Evolutionary conservation across 345 rosid genomes (phyloP).

Genomic region (Gossypium australe): DNA sequence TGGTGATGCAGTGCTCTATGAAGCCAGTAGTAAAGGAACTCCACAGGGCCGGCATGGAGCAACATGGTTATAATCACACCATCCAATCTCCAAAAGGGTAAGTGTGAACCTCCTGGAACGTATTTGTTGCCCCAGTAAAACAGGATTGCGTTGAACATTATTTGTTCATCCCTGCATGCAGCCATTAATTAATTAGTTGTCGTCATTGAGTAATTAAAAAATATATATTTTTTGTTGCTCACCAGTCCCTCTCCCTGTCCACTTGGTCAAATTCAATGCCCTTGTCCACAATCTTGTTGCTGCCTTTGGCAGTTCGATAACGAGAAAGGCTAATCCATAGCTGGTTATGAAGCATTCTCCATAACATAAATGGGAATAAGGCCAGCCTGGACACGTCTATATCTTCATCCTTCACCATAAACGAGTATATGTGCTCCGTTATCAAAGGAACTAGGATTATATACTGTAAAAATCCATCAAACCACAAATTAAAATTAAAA

Average conservation of each 20-base stretch:
- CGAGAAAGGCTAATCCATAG: slow-evolving; percentile 65
- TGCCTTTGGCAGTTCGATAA: slow-evolving; percentile 54
- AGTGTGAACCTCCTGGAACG: slow-evolving; percentile 24
- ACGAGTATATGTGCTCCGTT: slow-evolving; percentile 27
- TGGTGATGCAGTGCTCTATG: slow-evolving; percentile 80
- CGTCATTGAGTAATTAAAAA: not conserved
- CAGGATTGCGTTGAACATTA: slow-evolving; percentile 47
- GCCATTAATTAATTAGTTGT: not conserved
- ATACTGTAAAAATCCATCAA: slow-evolving; percentile 27
- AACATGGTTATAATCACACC: slow-evolving; percentile 39
- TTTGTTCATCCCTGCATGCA: slow-evolving; percentile 69
- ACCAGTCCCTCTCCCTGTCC: slow-evolving; percentile 53
- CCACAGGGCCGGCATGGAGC: slow-evolving; percentile 74
- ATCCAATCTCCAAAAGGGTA: slow-evolving; percentile 61
- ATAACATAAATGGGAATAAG: slow-evolving; percentile 36
- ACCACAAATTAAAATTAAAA: not conserved
- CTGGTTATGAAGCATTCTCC: slow-evolving; percentile 63
- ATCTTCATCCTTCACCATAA: slow-evolving; percentile 24
- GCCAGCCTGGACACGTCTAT: slow-evolving; percentile 33
- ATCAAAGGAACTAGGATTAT: slow-evolving; percentile 45
- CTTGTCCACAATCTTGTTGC: slow-evolving; percentile 50
- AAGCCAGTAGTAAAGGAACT: slow-evolving; percentile 78
- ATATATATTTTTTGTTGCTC: not conserved
- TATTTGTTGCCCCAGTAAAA: slow-evolving; percentile 21
- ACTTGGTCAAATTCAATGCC: slow-evolving; percentile 77